These are phyloP conservation scores for Liriodendron chinense DNA, from an alignment of 164 flowering plant species.

Conservation along the genomic window DNA sequence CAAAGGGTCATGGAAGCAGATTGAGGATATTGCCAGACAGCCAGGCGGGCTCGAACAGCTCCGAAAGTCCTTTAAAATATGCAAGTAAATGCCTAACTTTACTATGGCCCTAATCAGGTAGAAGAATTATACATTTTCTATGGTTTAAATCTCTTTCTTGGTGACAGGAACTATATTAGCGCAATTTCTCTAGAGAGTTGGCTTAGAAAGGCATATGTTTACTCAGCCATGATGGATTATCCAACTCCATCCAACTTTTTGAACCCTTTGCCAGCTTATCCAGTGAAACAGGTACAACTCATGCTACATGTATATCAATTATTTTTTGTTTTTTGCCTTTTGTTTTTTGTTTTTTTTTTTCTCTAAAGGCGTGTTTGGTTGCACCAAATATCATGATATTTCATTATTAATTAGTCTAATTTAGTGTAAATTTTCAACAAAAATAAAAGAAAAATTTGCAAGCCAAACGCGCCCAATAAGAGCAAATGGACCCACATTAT, in stretches of 20 bases:
- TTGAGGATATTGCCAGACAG: constrained; percentile 49
- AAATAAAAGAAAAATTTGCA: no score
- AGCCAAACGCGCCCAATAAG: no score
- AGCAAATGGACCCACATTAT: no score
- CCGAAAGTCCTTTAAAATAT: constrained; percentile 56
- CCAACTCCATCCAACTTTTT: constrained; percentile 83
- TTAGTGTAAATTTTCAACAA: no score
- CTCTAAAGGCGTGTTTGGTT: no score
- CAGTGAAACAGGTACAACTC: constrained; percentile 60
- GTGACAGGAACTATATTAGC: constrained; percentile 31
- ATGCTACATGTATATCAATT: not conserved
- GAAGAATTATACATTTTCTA: no score
- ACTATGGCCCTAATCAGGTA: no score
- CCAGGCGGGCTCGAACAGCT: constrained; percentile 56
- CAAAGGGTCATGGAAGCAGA: constrained; percentile 73
- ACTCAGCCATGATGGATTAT: constrained; percentile 87
- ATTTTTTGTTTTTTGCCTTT: no score
- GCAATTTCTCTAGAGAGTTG: constrained; percentile 36
- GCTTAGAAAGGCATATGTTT: constrained; percentile 52
- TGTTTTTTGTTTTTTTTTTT: no score
- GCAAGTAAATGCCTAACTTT: constrained; percentile 44
- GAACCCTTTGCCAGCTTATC: constrained; percentile 75
- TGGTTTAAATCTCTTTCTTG: no score
- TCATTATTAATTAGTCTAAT: no score
- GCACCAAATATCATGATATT: no score